phyloP scores from a whole-genome alignment of 1,139 yeast genomes.

The Protomyces lactucae-debilis region DNA sequence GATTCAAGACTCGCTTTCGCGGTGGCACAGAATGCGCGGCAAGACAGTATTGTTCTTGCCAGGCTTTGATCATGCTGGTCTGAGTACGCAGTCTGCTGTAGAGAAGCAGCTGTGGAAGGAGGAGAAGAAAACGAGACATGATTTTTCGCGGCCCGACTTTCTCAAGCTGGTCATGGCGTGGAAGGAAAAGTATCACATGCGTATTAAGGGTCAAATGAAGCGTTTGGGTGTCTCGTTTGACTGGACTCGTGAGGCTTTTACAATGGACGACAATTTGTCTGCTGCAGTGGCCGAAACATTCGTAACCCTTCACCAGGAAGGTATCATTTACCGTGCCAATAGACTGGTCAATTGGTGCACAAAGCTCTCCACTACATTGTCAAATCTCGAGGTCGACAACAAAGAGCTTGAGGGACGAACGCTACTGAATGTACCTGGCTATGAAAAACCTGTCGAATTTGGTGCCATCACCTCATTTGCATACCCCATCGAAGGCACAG shows the following conservation, averaged over 20 bases:
- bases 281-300: conserved; percentile 88
- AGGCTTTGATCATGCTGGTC: conserved; percentile 99
- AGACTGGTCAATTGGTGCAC: conserved; percentile 97
- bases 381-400: conserved; percentile 93
- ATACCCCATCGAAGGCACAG: conserved; percentile 80
- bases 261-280: conserved; percentile 72
- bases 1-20: conserved; percentile 85
- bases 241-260: conserved; percentile 92
- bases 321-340: conserved; percentile 88
- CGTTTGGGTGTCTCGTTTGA: conserved; percentile 94
- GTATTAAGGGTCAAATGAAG: conserved; percentile 78
- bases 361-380: conserved; percentile 86
- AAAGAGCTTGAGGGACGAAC: conserved; percentile 83
- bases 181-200: conserved; percentile 88
- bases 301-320: conserved; percentile 86
- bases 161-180: conserved; percentile 92
- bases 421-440: conserved; percentile 76
- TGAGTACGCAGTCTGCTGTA: conserved; percentile 96
- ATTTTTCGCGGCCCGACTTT: conserved; percentile 87
- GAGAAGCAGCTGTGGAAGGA: conserved; percentile 92
- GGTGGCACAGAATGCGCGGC: conserved; percentile 97
- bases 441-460: conserved; percentile 77
- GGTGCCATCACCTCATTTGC: conserved; percentile 95
- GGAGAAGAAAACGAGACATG: conserved; percentile 88
- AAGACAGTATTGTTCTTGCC: conserved; percentile 89